Evolutionary conservation across 192 early-diverging fungal genomes (phyloP), one percentile per base, ranked within the genome.

Genomic region (Coemansia sp.): DNA sequence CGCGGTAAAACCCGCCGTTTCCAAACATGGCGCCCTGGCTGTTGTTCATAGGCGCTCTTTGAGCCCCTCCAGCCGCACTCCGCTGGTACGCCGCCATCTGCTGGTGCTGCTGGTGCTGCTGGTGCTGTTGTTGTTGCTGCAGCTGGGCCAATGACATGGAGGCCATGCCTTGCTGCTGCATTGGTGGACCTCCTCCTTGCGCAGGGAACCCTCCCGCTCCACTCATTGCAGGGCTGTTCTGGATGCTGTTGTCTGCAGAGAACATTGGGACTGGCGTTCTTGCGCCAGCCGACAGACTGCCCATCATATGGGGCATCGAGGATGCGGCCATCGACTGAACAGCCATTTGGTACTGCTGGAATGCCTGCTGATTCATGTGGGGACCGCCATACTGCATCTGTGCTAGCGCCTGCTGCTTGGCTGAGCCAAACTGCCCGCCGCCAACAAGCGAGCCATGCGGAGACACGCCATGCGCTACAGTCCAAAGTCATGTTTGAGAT

Each of bases 31-130:
- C 42, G 45, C 70, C 66, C 2, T 63, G 5, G 17, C 49, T 69
- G 17, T 61, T 53, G 5, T 19, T 5, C 55, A 73, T 42, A 13
- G 65, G 54, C 25, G 53, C 19, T 43, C 60, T 7, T 48, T 13
- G 22, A 38, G 5, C 51, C 49, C 62, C 54, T 12, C 65, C 50
- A 14, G 32, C 40, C 6, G 62, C 42, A 5, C 5, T 41, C 4
- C 54, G 61, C 53, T 66, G 45, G 43, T 75, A 80, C 16, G 51
- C 41, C 11, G 50, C 60, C 69, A 69, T 75, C 50, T 70, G 77
- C 62, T 58, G 69, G n/a, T 22, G 69, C 11, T 56, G 65, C 37
- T 58, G 65, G 6, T 67, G 65, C 32, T 59, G 77, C 62, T 58
- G 65, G 6, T 67, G 65, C 32, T 59, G 77, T 57, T 58, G 65